These are phyloP conservation scores for Mortierella sp. DNA, from an alignment of 371 early-diverging fungal species.

Conservation along the genomic window DNA sequence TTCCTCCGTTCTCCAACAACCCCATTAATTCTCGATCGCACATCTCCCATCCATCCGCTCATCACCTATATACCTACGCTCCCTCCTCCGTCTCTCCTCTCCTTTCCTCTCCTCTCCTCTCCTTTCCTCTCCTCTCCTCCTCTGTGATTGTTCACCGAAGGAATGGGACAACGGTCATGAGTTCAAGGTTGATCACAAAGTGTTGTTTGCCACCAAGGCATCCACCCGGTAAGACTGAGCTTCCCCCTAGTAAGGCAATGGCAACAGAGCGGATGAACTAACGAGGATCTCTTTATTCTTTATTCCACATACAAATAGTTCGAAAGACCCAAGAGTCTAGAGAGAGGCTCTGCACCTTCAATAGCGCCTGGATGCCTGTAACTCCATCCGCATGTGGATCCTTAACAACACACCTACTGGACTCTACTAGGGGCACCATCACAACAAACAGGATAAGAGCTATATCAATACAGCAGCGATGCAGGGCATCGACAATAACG, in stretches of 20 bases:
- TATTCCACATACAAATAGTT: too few relatives aligned
- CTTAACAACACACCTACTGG: neutral
- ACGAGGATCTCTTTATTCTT: too few relatives aligned
- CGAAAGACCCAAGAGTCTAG: neutral
- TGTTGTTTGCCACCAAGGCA: conserved; percentile 14
- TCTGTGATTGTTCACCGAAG: neutral
- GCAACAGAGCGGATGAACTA: too few relatives aligned
- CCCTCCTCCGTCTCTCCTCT: too few relatives aligned
- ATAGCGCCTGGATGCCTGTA: neutral
- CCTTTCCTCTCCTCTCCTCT: too few relatives aligned
- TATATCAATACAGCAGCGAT: neutral
- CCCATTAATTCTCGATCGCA: too few relatives aligned
- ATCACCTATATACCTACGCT: too few relatives aligned
- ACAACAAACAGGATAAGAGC: neutral
- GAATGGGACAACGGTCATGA: conserved; percentile 35
- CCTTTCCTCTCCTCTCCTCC: neutral
- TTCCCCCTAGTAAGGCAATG: too few relatives aligned
- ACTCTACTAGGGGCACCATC: neutral
- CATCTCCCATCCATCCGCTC: too few relatives aligned
- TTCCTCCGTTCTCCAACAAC: too few relatives aligned
- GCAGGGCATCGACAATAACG: neutral
- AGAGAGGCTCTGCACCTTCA: conserved; percentile 1
- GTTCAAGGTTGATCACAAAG: conserved; percentile 34
- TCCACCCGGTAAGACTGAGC: conserved; percentile 32
- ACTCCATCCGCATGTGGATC: neutral